A percentile compares a stretch with the other conserved stretches of the same genome.
These are phyloP conservation scores for Geotrichum carabidarum DNA, from an alignment of 1,139 yeast genomes.

Conservation along the genomic window DNA sequence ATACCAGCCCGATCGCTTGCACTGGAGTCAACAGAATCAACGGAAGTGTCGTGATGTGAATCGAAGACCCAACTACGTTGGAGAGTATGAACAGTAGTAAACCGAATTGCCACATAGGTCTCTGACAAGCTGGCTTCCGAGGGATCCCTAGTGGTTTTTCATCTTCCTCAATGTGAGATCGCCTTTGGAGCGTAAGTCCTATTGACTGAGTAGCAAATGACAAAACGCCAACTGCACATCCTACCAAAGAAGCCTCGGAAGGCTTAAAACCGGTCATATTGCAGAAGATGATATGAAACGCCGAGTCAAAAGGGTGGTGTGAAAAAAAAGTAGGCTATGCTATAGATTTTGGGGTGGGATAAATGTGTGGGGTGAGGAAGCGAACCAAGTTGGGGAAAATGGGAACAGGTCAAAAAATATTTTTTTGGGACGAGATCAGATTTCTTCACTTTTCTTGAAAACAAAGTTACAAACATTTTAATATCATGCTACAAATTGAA, in stretches of 20 bases:
- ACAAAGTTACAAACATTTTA: background rate
- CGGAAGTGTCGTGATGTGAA: constrained; percentile 81
- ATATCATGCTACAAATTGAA: background rate
- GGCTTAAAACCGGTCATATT: constrained; percentile 6
- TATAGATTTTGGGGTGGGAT: no score
- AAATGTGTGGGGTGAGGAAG: no score
- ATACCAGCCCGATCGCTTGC: constrained; percentile 82
- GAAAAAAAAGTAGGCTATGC: background rate
- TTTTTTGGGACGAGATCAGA: background rate
- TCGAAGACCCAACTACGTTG: constrained; percentile 73
- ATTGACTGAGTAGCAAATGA: constrained; percentile 79
- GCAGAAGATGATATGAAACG: background rate
- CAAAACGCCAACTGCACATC: constrained; percentile 68
- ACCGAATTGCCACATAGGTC: constrained; percentile 74
- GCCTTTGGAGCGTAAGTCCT: constrained; percentile 79
- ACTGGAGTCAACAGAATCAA: constrained; percentile 73
- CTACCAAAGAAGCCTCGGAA: constrained; percentile 37
- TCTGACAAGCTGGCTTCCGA: constrained; percentile 44
- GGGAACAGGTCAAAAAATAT: background rate
- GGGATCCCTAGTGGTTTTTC: constrained; percentile 29
- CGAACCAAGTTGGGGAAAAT: background rate
- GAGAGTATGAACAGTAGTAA: constrained; percentile 66
- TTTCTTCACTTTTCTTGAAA: background rate
- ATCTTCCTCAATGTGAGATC: constrained; percentile 51
- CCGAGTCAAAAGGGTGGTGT: background rate